Evolutionary conservation across 1,139 yeast species (phyloP).

Genomic region (Yamadazyma epiphylla): DNA sequence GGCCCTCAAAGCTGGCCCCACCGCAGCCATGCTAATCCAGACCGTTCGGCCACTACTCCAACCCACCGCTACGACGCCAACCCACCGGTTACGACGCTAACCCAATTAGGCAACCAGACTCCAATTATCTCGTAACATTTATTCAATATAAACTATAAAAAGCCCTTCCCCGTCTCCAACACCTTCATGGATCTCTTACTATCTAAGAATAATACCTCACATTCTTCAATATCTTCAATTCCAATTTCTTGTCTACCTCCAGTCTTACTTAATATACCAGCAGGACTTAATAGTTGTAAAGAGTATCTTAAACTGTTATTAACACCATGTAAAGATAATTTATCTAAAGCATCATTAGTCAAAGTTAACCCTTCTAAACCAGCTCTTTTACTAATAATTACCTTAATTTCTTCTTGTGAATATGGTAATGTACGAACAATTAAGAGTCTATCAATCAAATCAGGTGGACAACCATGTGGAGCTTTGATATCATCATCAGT

Average conservation of each 20-base stretch:
- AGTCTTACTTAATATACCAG: constrained; percentile 76
- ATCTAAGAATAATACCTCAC: constrained; percentile 81
- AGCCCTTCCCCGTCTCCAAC: constrained; percentile 48
- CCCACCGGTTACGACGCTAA: no score
- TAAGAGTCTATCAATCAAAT: constrained; percentile 82
- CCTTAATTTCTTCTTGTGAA: constrained; percentile 73
- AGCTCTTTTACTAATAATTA: constrained; percentile 80
- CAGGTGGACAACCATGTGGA: constrained; percentile 98
- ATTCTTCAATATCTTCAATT: constrained; percentile 77
- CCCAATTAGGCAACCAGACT: no score
- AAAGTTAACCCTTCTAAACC: constrained; percentile 67
- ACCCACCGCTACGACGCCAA: no score
- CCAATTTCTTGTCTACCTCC: constrained; percentile 70
- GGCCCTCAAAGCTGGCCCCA: no score
- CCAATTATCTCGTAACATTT: no score
- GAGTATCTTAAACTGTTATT: constrained; percentile 85
- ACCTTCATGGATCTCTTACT: constrained; percentile 81
- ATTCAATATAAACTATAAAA: no score
- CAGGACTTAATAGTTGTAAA: constrained; percentile 85
- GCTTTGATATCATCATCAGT: constrained; percentile 76
- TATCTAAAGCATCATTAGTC: constrained; percentile 63
- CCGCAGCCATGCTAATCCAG: no score
- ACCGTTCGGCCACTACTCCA: no score
- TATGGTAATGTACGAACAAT: constrained; percentile 92
- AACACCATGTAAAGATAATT: constrained; percentile 67